Evolutionary conservation across 371 early-diverging fungal species (phyloP), one percentile per base, ranked within the genome.

Genomic region (Syncephalastrum contaminatum): DNA sequence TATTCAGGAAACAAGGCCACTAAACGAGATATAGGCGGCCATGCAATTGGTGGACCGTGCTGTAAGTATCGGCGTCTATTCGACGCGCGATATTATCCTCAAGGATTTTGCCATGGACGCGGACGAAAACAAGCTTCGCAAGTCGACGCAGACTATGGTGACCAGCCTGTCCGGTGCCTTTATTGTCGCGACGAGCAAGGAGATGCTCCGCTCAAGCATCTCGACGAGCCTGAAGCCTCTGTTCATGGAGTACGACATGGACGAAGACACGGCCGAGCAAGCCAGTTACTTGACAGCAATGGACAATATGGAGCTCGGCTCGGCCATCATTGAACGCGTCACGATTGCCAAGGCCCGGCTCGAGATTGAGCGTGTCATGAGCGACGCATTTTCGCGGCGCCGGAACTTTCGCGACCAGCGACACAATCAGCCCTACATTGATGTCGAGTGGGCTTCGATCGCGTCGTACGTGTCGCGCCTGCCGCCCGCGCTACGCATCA

Each of bases 101-200:
- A 96, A 97, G 70, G 99, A 99, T 63, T 97, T 98, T 73, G 89
- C 90, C 0, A 80, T 90, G 64, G 97, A 98, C 69, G 85, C 92
- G 1, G 91, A 95, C 63, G 97, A 97, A 63, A 89, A 90, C 48
- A 88, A 88, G 66, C 87, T 97, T 88, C 81, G 92, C 43, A 88
- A 91, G 45, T 92, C 99, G 2, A 96, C 97, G 4, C 93, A 94
- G 63, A 60, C 88, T 48, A 99, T 99, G 97, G 94, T 88, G 4
- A 90, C 91, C 52, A 91, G 85, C 20, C 71, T 98, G 15, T 71
- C 73, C 16, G 87, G 88, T 2, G 86, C 84, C 50, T 78, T 96
- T 42, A 95, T 95, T 2, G 83, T 95, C 43, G 97, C 93, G 16
- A 90, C 94, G 4, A 93, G 93, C 60, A 90, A 96, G 56, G 98